Evolutionary conservation across 1,284 basidiomycete genomes (phyloP).

Genomic region (Malassezia sympodialis): DNA sequence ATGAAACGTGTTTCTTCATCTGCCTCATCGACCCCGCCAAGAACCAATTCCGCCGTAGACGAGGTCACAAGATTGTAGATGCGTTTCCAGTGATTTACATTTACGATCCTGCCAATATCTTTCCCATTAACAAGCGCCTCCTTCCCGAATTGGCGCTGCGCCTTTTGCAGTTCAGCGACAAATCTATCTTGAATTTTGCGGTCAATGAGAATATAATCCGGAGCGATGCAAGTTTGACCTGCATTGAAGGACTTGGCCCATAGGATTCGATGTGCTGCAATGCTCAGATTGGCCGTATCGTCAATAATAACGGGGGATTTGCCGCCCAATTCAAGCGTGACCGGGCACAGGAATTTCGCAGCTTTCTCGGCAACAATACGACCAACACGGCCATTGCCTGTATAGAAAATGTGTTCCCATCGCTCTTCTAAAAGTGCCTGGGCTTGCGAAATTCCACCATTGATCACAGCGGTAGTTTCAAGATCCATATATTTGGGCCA

Average conservation of each 20-base stretch:
- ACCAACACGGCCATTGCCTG: conserved; percentile 62
- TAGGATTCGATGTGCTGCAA: conserved; percentile 55
- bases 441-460: conserved; percentile 65
- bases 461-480: conserved; percentile 62
- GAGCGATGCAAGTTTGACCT: conserved; percentile 56
- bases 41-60: conserved; percentile 62
- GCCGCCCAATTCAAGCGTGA: conserved; percentile 67
- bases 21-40: conserved; percentile 57
- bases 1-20: conserved; percentile 58
- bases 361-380: conserved; percentile 70
- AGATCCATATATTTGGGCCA: conserved; percentile 70
- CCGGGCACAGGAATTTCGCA: conserved; percentile 72
- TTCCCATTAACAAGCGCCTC: conserved; percentile 49
- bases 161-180: conserved; percentile 57
- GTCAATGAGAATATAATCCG: conserved; percentile 66
- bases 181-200: conserved; percentile 59
- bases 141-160: conserved; percentile 49
- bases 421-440: conserved; percentile 66
- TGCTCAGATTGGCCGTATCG: conserved; percentile 52
- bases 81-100: conserved; percentile 56
- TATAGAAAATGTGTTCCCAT: conserved; percentile 64
- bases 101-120: conserved; percentile 55
- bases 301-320: conserved; percentile 77
- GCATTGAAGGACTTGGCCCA: conserved; percentile 68
- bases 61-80: conserved; percentile 58